These are phyloP conservation scores for Verticillium klebahnii DNA, from an alignment of 2,329 filamentous ascomycete species.

Conservation along the genomic window DNA sequence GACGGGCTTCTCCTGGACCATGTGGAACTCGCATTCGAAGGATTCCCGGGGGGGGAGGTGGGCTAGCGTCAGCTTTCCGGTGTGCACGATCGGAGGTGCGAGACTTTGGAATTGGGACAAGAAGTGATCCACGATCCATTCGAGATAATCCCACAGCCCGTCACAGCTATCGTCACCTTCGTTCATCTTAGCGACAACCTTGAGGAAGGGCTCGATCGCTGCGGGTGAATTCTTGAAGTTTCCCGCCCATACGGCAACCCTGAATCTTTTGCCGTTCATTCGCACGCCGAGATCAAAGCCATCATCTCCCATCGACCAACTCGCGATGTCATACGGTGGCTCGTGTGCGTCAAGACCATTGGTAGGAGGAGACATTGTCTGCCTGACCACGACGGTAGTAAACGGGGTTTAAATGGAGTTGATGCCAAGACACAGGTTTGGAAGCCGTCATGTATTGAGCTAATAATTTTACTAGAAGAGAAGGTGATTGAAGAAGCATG, in stretches of 20 bases:
- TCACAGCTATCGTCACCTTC: conserved; percentile 5
- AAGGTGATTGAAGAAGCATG: too few species aligned
- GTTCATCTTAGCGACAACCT: conserved; percentile 4
- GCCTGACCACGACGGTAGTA: background rate
- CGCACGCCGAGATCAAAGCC: conserved; percentile 6
- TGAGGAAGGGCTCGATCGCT: conserved; percentile 1
- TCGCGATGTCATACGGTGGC: background rate
- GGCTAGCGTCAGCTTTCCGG: conserved; percentile 10
- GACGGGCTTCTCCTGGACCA: conserved; percentile 1
- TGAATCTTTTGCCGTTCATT: conserved; percentile 6
- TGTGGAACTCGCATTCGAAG: background rate
- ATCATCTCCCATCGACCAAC: conserved; percentile 9
- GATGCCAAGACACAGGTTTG: too few species aligned
- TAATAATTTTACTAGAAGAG: too few species aligned
- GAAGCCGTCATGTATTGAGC: too few species aligned
- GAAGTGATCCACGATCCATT: conserved; percentile 8
- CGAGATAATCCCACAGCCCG: conserved; percentile 7
- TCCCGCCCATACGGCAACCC: conserved; percentile 3
- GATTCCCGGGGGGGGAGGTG: conserved; percentile 1
- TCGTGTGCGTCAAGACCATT: background rate
- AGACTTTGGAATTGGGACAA: conserved; percentile 3
- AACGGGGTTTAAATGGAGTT: too few species aligned
- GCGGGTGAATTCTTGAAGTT: conserved; percentile 7
- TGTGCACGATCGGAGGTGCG: conserved; percentile 2
- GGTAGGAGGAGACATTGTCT: background rate